These are phyloP conservation scores for Saturnispora dispora DNA, from an alignment of 805 yeast genomes.

Conservation along the genomic window DNA sequence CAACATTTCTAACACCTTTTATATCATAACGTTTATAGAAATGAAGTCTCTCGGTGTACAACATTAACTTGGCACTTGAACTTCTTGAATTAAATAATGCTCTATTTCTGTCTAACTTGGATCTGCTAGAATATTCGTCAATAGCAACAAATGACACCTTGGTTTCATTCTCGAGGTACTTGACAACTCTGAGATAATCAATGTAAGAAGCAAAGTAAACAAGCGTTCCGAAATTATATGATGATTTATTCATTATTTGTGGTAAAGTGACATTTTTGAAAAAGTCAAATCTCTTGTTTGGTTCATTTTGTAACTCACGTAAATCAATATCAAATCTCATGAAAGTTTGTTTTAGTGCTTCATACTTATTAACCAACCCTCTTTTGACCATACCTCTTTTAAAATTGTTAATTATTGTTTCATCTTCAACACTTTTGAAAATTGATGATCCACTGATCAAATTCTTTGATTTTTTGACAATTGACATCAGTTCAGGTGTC, in stretches of 20 bases:
- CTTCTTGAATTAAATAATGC: constrained; percentile 47
- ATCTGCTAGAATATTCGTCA: constrained; percentile 73
- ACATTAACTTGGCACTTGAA: constrained; percentile 39
- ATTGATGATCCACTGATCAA: constrained; percentile 48
- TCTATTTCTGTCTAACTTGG: constrained; percentile 64
- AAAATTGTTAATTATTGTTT: constrained; percentile 42
- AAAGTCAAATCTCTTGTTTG: constrained; percentile 73
- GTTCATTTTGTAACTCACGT: constrained; percentile 45
- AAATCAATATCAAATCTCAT: constrained; percentile 52
- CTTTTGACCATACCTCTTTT: constrained; percentile 33
- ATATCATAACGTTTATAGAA: constrained; percentile 81
- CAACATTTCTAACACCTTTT: constrained; percentile 71
- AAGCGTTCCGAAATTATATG: constrained; percentile 65
- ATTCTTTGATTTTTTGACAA: constrained; percentile 36
- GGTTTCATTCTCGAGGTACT: constrained; percentile 56
- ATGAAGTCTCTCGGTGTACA: constrained; percentile 93
- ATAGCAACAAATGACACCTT: constrained; percentile 57
- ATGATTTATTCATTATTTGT: constrained; percentile 49
- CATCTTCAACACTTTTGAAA: constrained; percentile 38
- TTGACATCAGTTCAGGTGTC: constrained; percentile 74
- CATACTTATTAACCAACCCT: constrained; percentile 26
- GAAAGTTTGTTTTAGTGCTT: constrained; percentile 59
- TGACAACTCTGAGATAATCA: constrained; percentile 73
- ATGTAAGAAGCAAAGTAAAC: constrained; percentile 79
- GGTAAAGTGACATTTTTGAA: constrained; percentile 72